Evolutionary conservation across 2,329 filamentous ascomycete genomes (phyloP).

Genomic region (Verticillium alfalfae): DNA sequence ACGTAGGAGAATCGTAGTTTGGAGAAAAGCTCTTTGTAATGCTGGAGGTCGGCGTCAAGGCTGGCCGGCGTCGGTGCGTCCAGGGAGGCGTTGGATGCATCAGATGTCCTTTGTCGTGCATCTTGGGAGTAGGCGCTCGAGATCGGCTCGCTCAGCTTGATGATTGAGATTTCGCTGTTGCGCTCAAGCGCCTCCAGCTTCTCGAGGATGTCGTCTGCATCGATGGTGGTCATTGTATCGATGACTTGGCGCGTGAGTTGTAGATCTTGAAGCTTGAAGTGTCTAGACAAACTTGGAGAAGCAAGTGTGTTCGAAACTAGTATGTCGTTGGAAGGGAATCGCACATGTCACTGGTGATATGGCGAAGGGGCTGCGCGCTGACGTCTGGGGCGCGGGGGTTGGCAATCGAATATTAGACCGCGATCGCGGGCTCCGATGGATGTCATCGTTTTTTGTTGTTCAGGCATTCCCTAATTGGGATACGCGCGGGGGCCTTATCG

Average conservation of each 20-base stretch:
- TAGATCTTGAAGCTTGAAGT: neutral
- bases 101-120: slow-evolving; percentile 58
- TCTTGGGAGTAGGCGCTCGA: slow-evolving; percentile 41
- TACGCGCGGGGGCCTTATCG: neutral
- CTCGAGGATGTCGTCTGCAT: slow-evolving; percentile 35
- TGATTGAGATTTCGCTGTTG: slow-evolving; percentile 62
- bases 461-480: neutral
- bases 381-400: neutral
- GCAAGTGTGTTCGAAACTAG: neutral
- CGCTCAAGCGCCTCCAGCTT: slow-evolving; percentile 49
- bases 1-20: slow-evolving; percentile 97
- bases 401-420: neutral
- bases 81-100: slow-evolving; percentile 61
- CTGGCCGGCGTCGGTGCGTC: slow-evolving; percentile 68
- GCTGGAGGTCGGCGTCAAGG: slow-evolving; percentile 75
- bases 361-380: neutral
- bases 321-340: neutral
- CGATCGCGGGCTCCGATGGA: neutral
- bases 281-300: neutral
- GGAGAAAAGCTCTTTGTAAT: slow-evolving; percentile 93
- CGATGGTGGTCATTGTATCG: slow-evolving; percentile 21
- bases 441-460: neutral
- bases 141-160: slow-evolving; percentile 72
- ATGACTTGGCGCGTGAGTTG: neutral
- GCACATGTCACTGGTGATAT: neutral